Conservation (phyloP, 192 early-diverging fungal species). For the Mortierella antarctica region DNA sequence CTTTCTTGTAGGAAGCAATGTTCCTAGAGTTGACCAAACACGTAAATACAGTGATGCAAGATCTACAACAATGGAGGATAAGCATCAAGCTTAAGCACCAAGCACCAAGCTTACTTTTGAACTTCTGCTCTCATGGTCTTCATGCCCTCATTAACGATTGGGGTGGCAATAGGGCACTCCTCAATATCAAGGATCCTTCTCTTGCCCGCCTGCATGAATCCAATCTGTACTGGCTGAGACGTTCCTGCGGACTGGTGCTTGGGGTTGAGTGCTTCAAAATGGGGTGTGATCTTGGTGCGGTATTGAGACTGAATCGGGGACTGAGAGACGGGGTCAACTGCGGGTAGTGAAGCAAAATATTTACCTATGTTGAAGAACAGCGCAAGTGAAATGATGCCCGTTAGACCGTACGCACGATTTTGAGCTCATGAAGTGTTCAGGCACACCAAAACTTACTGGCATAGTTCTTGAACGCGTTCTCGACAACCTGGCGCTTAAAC, state of each 20-base stretch:
- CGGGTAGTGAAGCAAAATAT: constrained; percentile 53
- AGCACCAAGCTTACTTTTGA: constrained; percentile 35
- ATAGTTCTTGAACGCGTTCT: constrained; percentile 60
- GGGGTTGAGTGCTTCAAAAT: constrained; percentile 66
- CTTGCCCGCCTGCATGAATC: constrained; percentile 68
- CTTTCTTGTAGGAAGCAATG: constrained; percentile 65
- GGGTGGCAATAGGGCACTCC: constrained; percentile 72
- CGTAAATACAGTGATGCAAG: too few species aligned
- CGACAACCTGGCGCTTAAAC: constrained; percentile 67
- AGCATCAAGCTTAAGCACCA: neutral
- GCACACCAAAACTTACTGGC: constrained; percentile 12
- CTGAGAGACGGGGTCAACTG: constrained; percentile 56
- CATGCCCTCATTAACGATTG: constrained; percentile 66
- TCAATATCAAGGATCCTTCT: constrained; percentile 73
- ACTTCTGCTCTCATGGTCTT: constrained; percentile 56
- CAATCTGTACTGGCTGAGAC: constrained; percentile 53
- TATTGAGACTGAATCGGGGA: constrained; percentile 69
- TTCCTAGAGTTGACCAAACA: constrained; percentile 26
- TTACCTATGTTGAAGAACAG: constrained; percentile 19
- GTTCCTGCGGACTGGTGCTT: constrained; percentile 51
- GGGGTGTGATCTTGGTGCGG: constrained; percentile 76
- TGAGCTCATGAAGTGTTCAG: neutral
- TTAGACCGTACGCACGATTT: too few species aligned
- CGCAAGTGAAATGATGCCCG: too few species aligned
- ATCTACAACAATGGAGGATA: neutral